Conservation (phyloP, 2,329 filamentous ascomycete species). For the Clarireedia sp. region DNA sequence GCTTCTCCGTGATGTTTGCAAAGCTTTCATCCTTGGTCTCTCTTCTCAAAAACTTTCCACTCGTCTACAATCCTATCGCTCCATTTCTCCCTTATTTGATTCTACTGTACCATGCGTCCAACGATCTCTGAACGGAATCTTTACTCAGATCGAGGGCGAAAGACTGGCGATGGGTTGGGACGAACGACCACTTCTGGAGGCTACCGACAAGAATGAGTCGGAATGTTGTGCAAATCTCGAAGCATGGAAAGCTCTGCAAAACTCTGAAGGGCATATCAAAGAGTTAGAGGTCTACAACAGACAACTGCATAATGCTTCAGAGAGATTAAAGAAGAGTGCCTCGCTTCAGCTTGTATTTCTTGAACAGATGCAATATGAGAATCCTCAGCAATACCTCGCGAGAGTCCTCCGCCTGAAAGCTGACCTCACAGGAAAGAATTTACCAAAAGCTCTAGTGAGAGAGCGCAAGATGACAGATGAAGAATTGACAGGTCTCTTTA, state of each 20-base stretch:
- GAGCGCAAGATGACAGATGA: slow-evolving; percentile 5
- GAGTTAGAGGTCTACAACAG: slow-evolving; percentile 46
- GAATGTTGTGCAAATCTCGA: slow-evolving; percentile 33
- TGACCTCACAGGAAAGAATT: slow-evolving; percentile 28
- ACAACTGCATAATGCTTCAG: slow-evolving; percentile 41
- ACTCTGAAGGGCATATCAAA: slow-evolving; percentile 29
- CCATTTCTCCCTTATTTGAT: slow-evolving; percentile 35
- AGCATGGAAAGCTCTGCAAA: slow-evolving; percentile 36
- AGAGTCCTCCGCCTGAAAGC: slow-evolving; percentile 37
- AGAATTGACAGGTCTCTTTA: slow-evolving; percentile 27
- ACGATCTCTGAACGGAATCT: slow-evolving; percentile 46
- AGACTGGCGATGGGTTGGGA: slow-evolving; percentile 42
- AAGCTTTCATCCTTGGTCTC: slow-evolving; percentile 48
- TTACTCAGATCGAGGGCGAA: slow-evolving; percentile 50
- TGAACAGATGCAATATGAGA: slow-evolving; percentile 46
- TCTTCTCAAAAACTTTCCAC: slow-evolving; percentile 37
- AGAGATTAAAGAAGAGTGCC: slow-evolving; percentile 43
- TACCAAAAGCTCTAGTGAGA: neutral
- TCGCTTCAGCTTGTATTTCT: slow-evolving; percentile 46
- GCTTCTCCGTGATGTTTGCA: slow-evolving; percentile 44
- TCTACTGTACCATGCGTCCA: slow-evolving; percentile 13
- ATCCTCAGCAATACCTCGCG: slow-evolving; percentile 40
- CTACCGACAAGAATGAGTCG: slow-evolving; percentile 30
- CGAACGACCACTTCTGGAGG: slow-evolving; percentile 30
- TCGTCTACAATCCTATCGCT: slow-evolving; percentile 40